Base-by-base conservation (phyloP, 2,329 filamentous ascomycete genomes). In the Parafenestella ontariensis region DNA sequence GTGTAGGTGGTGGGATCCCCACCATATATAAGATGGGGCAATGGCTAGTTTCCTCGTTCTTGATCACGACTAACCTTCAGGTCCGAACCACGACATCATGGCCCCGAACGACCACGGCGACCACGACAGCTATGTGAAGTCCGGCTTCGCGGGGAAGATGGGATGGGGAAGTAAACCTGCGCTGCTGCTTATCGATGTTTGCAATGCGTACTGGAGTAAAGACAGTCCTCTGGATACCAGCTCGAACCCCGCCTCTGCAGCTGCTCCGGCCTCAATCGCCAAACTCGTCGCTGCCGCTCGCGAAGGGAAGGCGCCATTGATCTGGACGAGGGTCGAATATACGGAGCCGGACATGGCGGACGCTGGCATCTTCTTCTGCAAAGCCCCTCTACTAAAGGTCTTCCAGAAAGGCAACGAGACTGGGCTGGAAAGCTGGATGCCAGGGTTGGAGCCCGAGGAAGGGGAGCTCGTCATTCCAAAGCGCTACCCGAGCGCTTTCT, bases 171-270 rank as follows among this genome's bases (percentile, higher is more conserved):
- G 46, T 20, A 71, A 66, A 5, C 78, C 79, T 4, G 79, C 76
- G 20, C 71, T 82, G 2, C 64, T 82, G 43, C 62, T 82, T 21
- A 75, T 82, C 65, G 79, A 82, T 59, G 78, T 81, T 36, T 82
- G 79, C 66, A 77, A 74, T 33, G 79, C 78, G 13, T 81, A 81
- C 65, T 82, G 77, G 76, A 72, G 70, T 3, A 60, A 70, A 23
- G 73, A 70, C 2, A 81, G 78, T 33, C 77, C 77, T 2, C 69
- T 82, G n/a, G 73, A 77, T 46, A 72, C 75, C 20, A 67, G 67
- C n/a, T 65, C 66, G 5, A 74, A 81, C 61, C 68, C 75, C 15
- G 70, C 71, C 13, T 72, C 72, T 18, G 70, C 66, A 9, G 57
- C 64, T 8, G 72, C 72, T 23, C 78, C 78, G 1, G 72, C 68